Percentiles rank a stretch among this genome's conserved stretches.
Evolutionary conservation across 306 rosid genomes (phyloP).

Genomic region (Datisca glomerata): DNA sequence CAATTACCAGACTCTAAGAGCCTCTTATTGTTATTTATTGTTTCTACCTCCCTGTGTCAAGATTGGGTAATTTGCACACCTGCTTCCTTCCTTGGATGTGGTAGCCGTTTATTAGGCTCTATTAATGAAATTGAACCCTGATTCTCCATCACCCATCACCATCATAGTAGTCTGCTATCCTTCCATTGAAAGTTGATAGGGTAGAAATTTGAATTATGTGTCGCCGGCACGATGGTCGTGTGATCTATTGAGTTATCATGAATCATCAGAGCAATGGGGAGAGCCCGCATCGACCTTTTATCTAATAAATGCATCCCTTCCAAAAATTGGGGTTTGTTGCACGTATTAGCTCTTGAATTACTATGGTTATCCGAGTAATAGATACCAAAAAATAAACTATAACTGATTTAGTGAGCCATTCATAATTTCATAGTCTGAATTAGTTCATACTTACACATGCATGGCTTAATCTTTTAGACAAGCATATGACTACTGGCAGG

Average conservation of each 20-base stretch:
- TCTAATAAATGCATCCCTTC: too few relatives aligned
- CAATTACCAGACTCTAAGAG: too few relatives aligned
- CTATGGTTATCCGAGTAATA: too few relatives aligned
- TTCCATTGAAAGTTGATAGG: too few relatives aligned
- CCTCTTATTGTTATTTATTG: slow-evolving; percentile 1
- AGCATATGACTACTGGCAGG: neutral
- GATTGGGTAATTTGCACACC: neutral
- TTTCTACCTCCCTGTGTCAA: neutral
- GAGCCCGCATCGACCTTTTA: neutral
- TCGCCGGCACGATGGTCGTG: neutral
- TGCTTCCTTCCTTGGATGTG: neutral
- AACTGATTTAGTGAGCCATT: slow-evolving; percentile 13
- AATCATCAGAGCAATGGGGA: slow-evolving; percentile 3
- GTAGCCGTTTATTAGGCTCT: neutral
- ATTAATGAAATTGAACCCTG: neutral
- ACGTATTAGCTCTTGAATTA: slow-evolving; percentile 8
- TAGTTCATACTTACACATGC: slow-evolving; percentile 14
- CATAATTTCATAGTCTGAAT: slow-evolving; percentile 4
- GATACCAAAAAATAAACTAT: slow-evolving; percentile 14
- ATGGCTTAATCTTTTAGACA: slow-evolving; percentile 9
- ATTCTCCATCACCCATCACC: neutral
- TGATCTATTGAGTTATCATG: slow-evolving; percentile 5
- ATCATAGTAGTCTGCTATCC: neutral
- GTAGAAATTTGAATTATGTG: too few relatives aligned
- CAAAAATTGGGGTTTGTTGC: slow-evolving; percentile 2